These are phyloP conservation scores for Globisporangium takayamanum DNA, from an alignment of 352 stramenopile genomes.

Conservation along the genomic window DNA sequence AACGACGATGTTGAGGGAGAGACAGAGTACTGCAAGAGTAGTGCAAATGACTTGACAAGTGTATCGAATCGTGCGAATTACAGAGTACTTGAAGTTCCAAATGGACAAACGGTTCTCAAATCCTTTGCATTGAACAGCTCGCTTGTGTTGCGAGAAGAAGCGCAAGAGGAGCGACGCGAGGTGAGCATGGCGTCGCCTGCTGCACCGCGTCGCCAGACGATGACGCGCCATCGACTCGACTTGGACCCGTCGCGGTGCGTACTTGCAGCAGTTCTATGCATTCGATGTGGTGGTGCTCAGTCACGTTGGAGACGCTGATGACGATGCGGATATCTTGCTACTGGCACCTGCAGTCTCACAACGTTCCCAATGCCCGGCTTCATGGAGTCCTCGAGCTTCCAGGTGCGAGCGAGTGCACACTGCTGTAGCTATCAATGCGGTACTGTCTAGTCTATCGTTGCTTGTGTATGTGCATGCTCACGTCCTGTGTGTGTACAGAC, in stretches of 20 bases:
- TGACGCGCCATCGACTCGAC: conserved; percentile 36
- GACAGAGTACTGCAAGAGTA: neutral
- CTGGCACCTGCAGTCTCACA: conserved; percentile 32
- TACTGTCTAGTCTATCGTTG: neutral
- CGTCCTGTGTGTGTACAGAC: neutral
- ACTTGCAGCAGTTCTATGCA: neutral
- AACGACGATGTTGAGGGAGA: neutral
- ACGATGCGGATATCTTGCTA: neutral
- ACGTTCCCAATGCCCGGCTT: conserved; percentile 62
- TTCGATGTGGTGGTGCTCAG: neutral
- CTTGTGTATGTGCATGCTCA: neutral
- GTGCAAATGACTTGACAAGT: neutral
- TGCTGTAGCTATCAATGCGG: neutral
- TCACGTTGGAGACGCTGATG: neutral
- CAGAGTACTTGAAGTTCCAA: neutral
- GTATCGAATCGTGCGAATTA: neutral
- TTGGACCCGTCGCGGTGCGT: conserved; percentile 43
- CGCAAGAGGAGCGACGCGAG: neutral
- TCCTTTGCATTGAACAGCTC: neutral
- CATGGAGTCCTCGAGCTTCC: conserved; percentile 34
- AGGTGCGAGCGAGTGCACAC: conserved; percentile 17
- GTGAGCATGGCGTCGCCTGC: conserved; percentile 15
- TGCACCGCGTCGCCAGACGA: conserved; percentile 18
- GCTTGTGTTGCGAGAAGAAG: neutral
- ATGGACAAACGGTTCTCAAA: neutral